A percentile compares a stretch with the other conserved stretches of the same genome.
Conservation (phyloP, 441 rosid species). For the Erodium moschatum region DNA sequence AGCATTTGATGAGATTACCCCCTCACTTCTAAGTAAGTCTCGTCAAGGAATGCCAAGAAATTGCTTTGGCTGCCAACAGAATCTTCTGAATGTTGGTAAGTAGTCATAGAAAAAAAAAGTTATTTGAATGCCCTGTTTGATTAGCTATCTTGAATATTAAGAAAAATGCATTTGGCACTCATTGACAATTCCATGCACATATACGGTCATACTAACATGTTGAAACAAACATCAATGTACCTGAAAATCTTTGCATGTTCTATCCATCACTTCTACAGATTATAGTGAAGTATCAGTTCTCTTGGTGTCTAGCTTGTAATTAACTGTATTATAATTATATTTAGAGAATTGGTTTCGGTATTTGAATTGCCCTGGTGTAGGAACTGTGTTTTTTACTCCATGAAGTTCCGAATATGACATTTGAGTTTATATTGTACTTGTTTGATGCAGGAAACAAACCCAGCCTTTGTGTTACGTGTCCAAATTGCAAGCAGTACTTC, state of each 20-base stretch:
- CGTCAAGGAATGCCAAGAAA: conserved; percentile 29
- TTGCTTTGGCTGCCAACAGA: conserved; percentile 79
- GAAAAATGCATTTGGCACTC: neutral
- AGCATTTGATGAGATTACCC: conserved; percentile 63
- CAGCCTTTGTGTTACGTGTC: conserved; percentile 46
- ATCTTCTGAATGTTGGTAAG: conserved; percentile 53
- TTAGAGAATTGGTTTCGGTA: neutral
- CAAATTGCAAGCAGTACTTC: conserved; percentile 59
- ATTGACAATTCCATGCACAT: neutral
- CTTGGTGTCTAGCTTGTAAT: neutral
- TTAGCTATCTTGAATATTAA: neutral
- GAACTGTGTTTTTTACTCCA: neutral
- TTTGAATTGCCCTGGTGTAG: neutral
- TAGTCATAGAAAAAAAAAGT: neutral
- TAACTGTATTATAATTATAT: neutral
- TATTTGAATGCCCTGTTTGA: conserved; percentile 6
- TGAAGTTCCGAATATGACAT: neutral
- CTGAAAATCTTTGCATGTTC: neutral
- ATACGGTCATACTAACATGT: neutral
- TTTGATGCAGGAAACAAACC: conserved; percentile 48
- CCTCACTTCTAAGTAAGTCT: conserved; percentile 27
- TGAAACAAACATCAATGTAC: neutral
- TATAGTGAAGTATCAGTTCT: neutral
- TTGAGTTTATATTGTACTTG: neutral
- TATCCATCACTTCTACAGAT: neutral